A percentile compares a stretch with the other conserved stretches of the same genome.
phyloP scores from a whole-genome alignment of 495 filamentous ascomycete species.

The Sphaerosporella brunnea region DNA sequence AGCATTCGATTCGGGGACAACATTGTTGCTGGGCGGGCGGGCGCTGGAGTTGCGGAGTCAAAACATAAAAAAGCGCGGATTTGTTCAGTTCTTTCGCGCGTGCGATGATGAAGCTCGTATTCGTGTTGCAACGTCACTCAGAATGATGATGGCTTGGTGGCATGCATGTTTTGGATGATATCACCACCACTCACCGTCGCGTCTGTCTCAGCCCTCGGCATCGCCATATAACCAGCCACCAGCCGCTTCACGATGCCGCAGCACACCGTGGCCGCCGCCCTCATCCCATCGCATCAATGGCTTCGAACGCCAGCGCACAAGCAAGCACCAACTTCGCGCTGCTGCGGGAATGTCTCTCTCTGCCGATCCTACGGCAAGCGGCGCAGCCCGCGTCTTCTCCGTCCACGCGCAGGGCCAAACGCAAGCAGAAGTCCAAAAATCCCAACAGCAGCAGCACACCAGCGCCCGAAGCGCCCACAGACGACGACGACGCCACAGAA shows the following conservation, averaged over 20 bases:
- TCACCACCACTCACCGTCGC: background rate
- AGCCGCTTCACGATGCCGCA: too few species aligned
- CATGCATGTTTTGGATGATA: background rate
- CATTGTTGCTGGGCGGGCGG: too few species aligned
- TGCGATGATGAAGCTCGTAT: background rate
- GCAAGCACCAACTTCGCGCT: slow-evolving; percentile 43
- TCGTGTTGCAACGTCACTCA: background rate
- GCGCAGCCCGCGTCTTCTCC: background rate
- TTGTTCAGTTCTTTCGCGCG: background rate
- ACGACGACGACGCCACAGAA: background rate
- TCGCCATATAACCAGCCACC: too few species aligned
- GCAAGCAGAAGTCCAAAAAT: background rate
- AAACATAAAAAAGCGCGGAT: background rate
- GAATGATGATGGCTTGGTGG: background rate
- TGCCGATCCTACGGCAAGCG: slow-evolving; percentile 32
- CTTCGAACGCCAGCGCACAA: too few species aligned
- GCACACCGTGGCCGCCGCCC: too few species aligned
- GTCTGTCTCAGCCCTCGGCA: too few species aligned
- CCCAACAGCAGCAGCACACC: too few species aligned
- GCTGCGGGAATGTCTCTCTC: slow-evolving; percentile 51
- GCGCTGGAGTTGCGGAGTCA: too few species aligned
- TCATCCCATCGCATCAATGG: too few species aligned
- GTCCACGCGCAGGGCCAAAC: background rate
- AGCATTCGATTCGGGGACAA: background rate
- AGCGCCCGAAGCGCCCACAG: background rate